Conservation (phyloP, 2,329 filamentous ascomycete genomes). For the Cytospora paraplurivora region DNA sequence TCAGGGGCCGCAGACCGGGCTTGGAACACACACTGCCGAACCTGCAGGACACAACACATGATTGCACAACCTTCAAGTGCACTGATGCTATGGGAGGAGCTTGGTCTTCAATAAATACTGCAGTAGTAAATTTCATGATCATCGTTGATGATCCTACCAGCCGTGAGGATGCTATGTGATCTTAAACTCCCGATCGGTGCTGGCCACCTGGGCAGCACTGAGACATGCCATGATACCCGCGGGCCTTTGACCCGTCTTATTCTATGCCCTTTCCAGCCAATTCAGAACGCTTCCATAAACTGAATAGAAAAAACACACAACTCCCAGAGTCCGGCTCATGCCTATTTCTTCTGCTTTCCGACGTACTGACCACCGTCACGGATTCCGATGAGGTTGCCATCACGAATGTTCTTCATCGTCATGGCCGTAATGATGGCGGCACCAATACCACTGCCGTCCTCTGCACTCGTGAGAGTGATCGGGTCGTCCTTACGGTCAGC, state of each 20-base stretch:
- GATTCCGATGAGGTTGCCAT: conserved; percentile 18
- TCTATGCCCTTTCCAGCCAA: background rate
- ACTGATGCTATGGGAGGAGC: no score
- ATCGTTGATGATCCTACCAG: background rate
- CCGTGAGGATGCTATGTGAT: background rate
- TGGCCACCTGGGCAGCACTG: background rate
- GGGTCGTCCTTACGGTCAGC: conserved; percentile 66
- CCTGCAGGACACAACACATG: no score
- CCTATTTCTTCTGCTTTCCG: conserved; percentile 5
- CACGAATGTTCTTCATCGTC: conserved; percentile 32
- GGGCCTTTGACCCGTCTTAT: background rate
- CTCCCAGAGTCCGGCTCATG: background rate
- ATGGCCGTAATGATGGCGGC: conserved; percentile 68
- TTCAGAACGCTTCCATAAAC: background rate
- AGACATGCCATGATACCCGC: background rate
- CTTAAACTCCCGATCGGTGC: background rate
- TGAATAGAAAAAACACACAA: background rate
- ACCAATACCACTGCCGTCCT: conserved; percentile 75
- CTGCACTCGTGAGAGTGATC: conserved; percentile 66
- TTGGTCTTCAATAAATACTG: no score
- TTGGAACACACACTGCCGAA: no score
- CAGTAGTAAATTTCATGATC: background rate
- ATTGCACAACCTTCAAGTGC: no score
- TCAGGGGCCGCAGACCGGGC: no score
- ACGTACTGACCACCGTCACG: conserved; percentile 19